A percentile compares a stretch with the other conserved stretches of the same genome.
phyloP scores from a whole-genome alignment of 1,284 basidiomycete species.

The Ganoderma boninense region DNA sequence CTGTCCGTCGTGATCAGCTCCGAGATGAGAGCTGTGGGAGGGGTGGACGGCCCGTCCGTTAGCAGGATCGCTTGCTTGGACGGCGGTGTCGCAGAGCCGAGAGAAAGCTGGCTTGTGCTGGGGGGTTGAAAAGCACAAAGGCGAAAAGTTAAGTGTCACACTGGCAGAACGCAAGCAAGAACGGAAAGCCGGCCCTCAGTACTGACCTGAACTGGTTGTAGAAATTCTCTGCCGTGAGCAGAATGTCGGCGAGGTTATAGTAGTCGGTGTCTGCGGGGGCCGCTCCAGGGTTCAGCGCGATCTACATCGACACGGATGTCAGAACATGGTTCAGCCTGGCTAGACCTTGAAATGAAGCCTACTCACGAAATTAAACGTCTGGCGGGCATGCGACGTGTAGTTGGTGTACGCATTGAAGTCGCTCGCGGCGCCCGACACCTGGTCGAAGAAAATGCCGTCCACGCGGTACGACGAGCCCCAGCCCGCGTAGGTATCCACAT shows the following conservation, averaged over 20 bases:
- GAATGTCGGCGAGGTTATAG: constrained; percentile 36
- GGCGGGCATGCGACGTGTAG: constrained; percentile 25
- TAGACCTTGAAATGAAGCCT: neutral
- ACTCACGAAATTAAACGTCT: constrained; percentile 28
- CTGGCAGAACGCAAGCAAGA: neutral
- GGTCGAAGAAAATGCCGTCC: constrained; percentile 51
- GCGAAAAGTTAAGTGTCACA: neutral
- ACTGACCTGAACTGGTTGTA: constrained; percentile 35
- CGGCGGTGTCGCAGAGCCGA: constrained; percentile 33
- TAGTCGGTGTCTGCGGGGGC: constrained; percentile 25
- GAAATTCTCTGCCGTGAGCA: constrained; percentile 37
- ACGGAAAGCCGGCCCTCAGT: neutral
- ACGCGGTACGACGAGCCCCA: constrained; percentile 43
- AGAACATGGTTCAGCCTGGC: no score
- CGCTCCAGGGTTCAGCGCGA: constrained; percentile 37
- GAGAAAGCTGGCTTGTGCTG: constrained; percentile 30
- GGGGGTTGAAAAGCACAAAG: neutral
- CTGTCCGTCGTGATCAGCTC: constrained; percentile 44
- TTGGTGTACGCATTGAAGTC: constrained; percentile 30
- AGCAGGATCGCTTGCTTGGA: constrained; percentile 40
- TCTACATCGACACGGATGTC: constrained; percentile 18
- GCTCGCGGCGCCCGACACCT: constrained; percentile 32
- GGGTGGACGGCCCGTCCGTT: constrained; percentile 38
- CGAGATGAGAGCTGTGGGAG: constrained; percentile 46
- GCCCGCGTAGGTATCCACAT: constrained; percentile 44